Conservation (phyloP, 176 grass and related monocot genomes). For the Raddia guianensis region DNA sequence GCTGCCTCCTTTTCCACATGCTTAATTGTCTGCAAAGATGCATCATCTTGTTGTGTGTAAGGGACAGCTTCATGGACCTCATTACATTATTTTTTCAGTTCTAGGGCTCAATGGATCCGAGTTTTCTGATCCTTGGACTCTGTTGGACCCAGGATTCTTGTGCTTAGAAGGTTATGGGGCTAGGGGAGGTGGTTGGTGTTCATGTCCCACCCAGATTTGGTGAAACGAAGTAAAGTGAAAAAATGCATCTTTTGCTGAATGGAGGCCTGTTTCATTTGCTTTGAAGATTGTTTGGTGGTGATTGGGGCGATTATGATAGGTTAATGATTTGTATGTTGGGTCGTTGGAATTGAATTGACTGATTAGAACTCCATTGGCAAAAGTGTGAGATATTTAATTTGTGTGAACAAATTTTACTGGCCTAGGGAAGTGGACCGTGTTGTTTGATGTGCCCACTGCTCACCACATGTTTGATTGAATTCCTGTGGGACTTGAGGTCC, state of each 20-base stretch:
- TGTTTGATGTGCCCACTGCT: background rate
- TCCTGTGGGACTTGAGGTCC: background rate
- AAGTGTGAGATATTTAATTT: background rate
- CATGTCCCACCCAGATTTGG: background rate
- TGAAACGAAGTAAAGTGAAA: background rate
- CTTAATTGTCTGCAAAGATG: background rate
- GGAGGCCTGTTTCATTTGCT: background rate
- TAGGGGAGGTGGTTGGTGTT: slow-evolving; percentile 4
- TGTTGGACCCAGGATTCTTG: background rate
- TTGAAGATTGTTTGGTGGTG: slow-evolving; percentile 17
- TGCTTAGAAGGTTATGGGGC: background rate
- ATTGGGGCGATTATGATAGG: background rate
- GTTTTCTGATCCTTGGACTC: background rate
- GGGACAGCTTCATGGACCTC: slow-evolving; percentile 1
- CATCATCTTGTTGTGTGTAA: background rate
- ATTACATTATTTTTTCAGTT: slow-evolving; percentile 1
- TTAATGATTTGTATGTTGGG: slow-evolving; percentile 19
- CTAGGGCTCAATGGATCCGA: background rate
- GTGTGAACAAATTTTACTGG: background rate
- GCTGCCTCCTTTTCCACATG: background rate
- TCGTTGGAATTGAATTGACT: background rate
- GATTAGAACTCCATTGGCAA: background rate
- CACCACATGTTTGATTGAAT: slow-evolving; percentile 12
- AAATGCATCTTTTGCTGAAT: background rate
- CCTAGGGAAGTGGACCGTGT: background rate